These are phyloP conservation scores for Wickerhamomyces sp. DNA, from an alignment of 1,139 yeast genomes.

Conservation along the genomic window DNA sequence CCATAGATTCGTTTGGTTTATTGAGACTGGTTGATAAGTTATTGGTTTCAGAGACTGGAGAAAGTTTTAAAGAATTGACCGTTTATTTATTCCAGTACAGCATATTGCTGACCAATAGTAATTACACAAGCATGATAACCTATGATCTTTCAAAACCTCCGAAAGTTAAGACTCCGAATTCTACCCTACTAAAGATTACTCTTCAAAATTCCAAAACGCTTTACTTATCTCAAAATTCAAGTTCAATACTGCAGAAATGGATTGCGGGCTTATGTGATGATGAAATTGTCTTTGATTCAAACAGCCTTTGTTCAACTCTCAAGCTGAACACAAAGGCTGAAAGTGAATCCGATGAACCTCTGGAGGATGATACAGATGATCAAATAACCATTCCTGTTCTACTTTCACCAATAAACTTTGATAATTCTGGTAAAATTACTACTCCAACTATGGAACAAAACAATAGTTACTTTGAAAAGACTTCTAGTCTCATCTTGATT, in stretches of 20 bases:
- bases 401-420: constrained; percentile 25
- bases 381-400: constrained; percentile 22
- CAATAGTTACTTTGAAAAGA: constrained; percentile 8
- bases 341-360: neutral
- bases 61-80: constrained; percentile 19
- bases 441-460: constrained; percentile 21
- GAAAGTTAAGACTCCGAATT: constrained; percentile 20
- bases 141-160: constrained; percentile 10
- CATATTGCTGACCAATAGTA: constrained; percentile 10
- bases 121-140: constrained; percentile 7
- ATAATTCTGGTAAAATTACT: constrained; percentile 17
- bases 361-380: constrained; percentile 1
- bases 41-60: constrained; percentile 17
- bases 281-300: constrained; percentile 25
- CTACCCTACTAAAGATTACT: constrained; percentile 14
- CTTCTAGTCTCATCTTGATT: constrained; percentile 22
- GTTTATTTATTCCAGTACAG: constrained; percentile 28
- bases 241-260: constrained; percentile 33
- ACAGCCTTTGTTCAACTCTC: constrained; percentile 26
- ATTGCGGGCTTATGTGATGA: constrained; percentile 28
- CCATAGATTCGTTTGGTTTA: constrained; percentile 27
- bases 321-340: constrained; percentile 1
- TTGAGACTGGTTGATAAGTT: constrained; percentile 31
- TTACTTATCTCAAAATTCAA: constrained; percentile 22
- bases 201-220: constrained; percentile 11